Conservation (phyloP, 345 rosid genomes). For the Sonneratia caseolaris region DNA sequence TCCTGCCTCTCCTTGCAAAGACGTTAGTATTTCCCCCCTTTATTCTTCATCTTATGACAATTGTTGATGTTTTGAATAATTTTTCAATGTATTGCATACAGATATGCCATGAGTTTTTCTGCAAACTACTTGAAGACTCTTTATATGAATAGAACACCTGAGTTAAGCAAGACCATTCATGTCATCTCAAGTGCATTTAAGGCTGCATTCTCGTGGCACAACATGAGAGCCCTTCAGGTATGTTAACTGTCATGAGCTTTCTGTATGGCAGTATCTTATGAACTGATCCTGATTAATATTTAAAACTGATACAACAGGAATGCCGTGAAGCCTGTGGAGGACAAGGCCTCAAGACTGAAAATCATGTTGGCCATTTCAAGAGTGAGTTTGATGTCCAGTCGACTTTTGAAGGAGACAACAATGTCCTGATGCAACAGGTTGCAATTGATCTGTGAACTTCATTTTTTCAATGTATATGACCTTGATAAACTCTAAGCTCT, state of each 20-base stretch:
- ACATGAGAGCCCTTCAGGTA: conserved; percentile 93
- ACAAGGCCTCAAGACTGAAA: conserved; percentile 89
- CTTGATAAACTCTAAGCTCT: not conserved
- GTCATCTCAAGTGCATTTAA: conserved; percentile 78
- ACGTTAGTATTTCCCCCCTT: conserved; percentile 38
- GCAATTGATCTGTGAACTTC: not conserved
- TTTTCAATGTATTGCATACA: conserved; percentile 13
- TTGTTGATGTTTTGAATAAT: not conserved
- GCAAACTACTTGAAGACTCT: conserved; percentile 70
- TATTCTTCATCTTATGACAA: not conserved
- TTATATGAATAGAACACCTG: conserved; percentile 72
- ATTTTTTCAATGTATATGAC: not conserved
- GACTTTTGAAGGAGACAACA: conserved; percentile 94
- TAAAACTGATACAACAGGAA: conserved; percentile 38
- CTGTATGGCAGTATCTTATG: not conserved
- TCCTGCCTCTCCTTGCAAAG: conserved; percentile 90
- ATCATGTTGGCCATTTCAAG: conserved; percentile 73
- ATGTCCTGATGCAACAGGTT: conserved; percentile 95
- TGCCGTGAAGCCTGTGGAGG: conserved; percentile 99
- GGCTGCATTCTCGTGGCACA: conserved; percentile 77
- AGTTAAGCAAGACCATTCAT: conserved; percentile 65
- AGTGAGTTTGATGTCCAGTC: conserved; percentile 84
- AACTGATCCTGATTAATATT: conserved; percentile 1
- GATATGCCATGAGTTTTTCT: conserved; percentile 77
- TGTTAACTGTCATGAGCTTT: conserved; percentile 5